Evolutionary conservation across 305 asterid species (phyloP).

Genomic region (Coffea humblotiana): DNA sequence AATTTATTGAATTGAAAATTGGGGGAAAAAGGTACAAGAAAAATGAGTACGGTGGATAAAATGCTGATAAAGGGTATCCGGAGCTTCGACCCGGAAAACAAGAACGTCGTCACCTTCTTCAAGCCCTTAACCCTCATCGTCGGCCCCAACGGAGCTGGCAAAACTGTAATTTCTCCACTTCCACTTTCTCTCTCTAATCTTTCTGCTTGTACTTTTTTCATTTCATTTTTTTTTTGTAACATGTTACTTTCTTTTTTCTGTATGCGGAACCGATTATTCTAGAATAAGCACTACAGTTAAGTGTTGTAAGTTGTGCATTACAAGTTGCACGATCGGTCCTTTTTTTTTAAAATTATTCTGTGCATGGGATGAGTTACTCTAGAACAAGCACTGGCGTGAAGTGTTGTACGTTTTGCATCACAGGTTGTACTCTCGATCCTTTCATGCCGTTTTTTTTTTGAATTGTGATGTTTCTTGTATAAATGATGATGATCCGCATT

Average conservation of each 20-base stretch:
- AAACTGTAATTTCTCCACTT: slow-evolving; percentile 53
- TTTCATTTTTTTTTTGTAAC: neutral
- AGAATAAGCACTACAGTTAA: neutral
- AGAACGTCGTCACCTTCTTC: slow-evolving; percentile 87
- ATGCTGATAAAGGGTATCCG: slow-evolving; percentile 99
- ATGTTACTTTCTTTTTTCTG: neutral
- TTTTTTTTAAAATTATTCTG: no score
- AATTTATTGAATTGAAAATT: neutral
- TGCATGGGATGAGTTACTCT: no score
- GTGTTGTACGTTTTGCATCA: neutral
- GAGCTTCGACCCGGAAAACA: slow-evolving; percentile 99
- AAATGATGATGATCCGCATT: neutral
- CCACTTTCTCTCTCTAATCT: neutral
- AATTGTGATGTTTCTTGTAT: no score
- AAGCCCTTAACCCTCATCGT: slow-evolving; percentile 93
- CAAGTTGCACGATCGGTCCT: neutral
- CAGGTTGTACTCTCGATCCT: neutral
- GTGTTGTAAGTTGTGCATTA: neutral
- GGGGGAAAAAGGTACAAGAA: slow-evolving; percentile 24
- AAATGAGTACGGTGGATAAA: slow-evolving; percentile 94
- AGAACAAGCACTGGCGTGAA: neutral
- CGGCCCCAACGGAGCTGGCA: slow-evolving; percentile 96
- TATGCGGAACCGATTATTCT: neutral
- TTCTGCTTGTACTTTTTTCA: neutral
- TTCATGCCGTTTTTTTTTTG: neutral